A percentile compares a stretch with the other conserved stretches of the same genome.
phyloP scores from a whole-genome alignment of 441 rosid genomes.

The Syzygium syzygioides region DNA sequence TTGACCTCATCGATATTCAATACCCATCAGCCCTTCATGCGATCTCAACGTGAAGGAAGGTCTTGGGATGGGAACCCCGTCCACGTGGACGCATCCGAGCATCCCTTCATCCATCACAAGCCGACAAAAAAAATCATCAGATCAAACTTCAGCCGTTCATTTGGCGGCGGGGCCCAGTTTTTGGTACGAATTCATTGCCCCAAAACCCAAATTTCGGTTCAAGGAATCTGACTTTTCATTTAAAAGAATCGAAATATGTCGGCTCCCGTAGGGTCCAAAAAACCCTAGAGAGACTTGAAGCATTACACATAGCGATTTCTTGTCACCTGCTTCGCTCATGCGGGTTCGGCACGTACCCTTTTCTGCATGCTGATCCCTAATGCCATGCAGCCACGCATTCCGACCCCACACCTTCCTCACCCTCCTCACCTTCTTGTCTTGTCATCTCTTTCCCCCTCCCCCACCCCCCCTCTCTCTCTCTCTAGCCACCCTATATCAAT shows the following conservation, averaged over 20 bases:
- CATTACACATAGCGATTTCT: conserved; percentile 20
- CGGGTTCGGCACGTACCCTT: conserved; percentile 38
- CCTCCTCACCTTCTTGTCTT: neutral
- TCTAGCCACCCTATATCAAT: conserved; percentile 4
- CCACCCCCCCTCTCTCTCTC: neutral
- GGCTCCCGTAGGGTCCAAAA: neutral
- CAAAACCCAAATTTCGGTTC: neutral
- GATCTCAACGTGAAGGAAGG: neutral
- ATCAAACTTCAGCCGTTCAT: neutral
- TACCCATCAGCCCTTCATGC: neutral
- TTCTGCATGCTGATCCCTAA: conserved; percentile 55
- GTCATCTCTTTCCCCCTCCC: neutral
- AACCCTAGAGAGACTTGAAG: neutral
- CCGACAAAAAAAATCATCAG: neutral
- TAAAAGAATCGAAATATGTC: neutral
- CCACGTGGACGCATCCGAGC: neutral
- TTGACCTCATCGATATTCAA: neutral
- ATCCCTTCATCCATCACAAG: neutral
- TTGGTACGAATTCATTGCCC: neutral
- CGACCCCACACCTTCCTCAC: conserved; percentile 1
- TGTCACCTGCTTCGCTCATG: conserved; percentile 13
- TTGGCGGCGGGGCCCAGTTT: neutral
- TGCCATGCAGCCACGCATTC: conserved; percentile 50
- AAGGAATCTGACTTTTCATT: neutral
- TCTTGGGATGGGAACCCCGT: neutral